Evolutionary conservation across 768 basidiomycete species (phyloP), one percentile per base, ranked within the genome.

Genomic region (Boletus sensibilis): DNA sequence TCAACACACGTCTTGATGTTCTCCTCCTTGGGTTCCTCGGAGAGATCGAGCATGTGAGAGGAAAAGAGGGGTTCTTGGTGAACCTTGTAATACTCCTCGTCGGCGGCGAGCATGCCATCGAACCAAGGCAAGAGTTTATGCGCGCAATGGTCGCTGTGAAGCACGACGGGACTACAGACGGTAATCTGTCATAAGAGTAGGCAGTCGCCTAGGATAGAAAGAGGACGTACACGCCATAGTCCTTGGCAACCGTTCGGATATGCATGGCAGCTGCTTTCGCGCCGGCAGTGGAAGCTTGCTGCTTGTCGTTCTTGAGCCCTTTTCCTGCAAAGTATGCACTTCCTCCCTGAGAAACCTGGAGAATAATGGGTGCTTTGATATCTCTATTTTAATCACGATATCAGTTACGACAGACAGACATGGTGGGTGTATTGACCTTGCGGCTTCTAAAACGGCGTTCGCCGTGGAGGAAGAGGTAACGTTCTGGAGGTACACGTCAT

Each of bases 121-220:
- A 98, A 95, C 97, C 97, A 99, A 5, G 90, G 95, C 53, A 99
- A 85, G 61, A 98, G 91, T 76, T 99, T 98, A 67, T 96, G 78
- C 14, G 97, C 97, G 71, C 97, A 99, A 80, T 99, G 97, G 75
- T 99, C 97, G 58, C 92, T 89, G 87, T 99, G 96, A 67, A 99
- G 80, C 55, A 99, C 83, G 68, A 99, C 97, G 67, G 97, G 97
- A 59, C 92, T 94, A 62, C 3, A 59, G 20, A 39, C n/a, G 31
- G 52, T 11, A 16, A 34, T 40, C 37, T 4, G 44, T 41, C 50
- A 45, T 48, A 2, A 59, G 47, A 37, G 38, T 37, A 45, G 56
- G 52, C 34, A 40, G 21, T 20, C 18, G 49, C n/a, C 40, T 6
- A 44, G 34, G 23, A 48, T 5, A 35, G 21, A 42, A 54, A 47